phyloP scores from a whole-genome alignment of 169 alveolate genomes.

The Plasmodium knowlesi region DNA sequence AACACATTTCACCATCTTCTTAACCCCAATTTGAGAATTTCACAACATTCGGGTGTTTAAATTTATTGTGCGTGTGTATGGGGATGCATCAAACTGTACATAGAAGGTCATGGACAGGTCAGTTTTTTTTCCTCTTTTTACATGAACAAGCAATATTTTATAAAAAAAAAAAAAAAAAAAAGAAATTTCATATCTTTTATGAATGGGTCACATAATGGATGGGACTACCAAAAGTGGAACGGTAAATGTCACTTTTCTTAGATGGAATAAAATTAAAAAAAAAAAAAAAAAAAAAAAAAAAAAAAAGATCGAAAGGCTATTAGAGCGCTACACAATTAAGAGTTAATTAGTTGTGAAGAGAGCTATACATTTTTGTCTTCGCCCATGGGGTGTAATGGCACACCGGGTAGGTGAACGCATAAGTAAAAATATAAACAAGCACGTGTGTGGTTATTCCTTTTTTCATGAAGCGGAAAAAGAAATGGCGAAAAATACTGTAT shows the following conservation, averaged over 20 bases:
- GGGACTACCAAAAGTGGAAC: slow-evolving; percentile 10
- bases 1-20: background rate
- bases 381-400: background rate
- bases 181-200: slow-evolving; percentile 5
- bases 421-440: background rate
- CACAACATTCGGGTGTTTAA: background rate
- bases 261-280: slow-evolving; percentile 21
- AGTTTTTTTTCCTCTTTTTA: background rate
- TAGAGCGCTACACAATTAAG: slow-evolving; percentile 4
- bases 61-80: background rate
- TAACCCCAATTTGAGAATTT: background rate
- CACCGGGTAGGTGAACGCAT: background rate
- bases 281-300: slow-evolving; percentile 10
- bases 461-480: slow-evolving; percentile 53
- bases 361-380: background rate
- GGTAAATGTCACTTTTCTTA: background rate
- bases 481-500: slow-evolving; percentile 71
- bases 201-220: slow-evolving; percentile 29
- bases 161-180: background rate
- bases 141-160: slow-evolving; percentile 9
- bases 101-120: background rate
- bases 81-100: background rate
- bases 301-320: background rate
- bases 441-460: slow-evolving; percentile 7
- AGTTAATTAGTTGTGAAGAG: background rate